phyloP scores from a whole-genome alignment of 2,329 filamentous ascomycete genomes.

The Nemania sp. region DNA sequence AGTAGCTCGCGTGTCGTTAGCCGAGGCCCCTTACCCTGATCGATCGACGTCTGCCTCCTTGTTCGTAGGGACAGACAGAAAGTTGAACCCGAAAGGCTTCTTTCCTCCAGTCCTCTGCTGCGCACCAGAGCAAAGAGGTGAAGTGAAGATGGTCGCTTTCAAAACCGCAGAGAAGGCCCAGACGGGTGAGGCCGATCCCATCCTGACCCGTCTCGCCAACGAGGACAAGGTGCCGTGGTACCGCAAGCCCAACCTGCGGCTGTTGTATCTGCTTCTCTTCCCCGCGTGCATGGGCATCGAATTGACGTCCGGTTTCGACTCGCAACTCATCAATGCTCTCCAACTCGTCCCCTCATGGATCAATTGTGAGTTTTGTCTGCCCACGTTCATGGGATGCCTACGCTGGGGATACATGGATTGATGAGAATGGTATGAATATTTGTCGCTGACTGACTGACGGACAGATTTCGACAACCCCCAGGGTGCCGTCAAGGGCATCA shows the following conservation, averaged over 20 bases:
- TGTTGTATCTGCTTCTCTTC: conserved; percentile 61
- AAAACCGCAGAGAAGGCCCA: conserved; percentile 27
- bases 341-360: conserved; percentile 47
- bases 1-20: not conserved
- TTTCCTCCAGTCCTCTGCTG: not conserved
- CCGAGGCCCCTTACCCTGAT: not conserved
- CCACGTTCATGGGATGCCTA: too few species aligned
- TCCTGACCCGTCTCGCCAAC: conserved; percentile 44
- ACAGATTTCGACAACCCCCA: conserved; percentile 51
- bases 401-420: not conserved
- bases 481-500: conserved; percentile 55
- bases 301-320: conserved; percentile 52
- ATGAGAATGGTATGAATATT: not conserved
- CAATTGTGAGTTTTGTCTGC: conserved; percentile 38
- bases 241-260: conserved; percentile 62
- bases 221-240: conserved; percentile 56
- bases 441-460: conserved; percentile 2
- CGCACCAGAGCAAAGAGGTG: too few species aligned
- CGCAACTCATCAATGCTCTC: conserved; percentile 51
- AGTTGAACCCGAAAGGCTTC: not conserved
- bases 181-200: conserved; percentile 41
- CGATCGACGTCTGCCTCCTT: not conserved
- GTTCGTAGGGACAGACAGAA: not conserved
- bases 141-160: conserved; percentile 30
- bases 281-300: conserved; percentile 66